Conservation (phyloP, 768 basidiomycete genomes). For the Agrocybe pediades region DNA sequence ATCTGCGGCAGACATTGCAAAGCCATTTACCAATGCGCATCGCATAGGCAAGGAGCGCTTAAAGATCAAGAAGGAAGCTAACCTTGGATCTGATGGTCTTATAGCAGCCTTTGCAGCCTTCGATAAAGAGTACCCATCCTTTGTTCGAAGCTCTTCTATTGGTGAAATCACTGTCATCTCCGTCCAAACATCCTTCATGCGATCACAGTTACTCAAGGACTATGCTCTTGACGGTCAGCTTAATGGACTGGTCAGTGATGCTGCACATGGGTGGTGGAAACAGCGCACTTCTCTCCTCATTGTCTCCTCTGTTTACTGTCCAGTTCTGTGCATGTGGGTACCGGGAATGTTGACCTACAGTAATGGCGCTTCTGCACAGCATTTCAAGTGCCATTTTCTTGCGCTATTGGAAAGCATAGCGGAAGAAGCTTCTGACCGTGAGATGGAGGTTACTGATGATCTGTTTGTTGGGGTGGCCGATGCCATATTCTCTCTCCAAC, state of each 20-base stretch:
- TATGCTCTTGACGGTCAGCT: slow-evolving; percentile 14
- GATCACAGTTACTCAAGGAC: slow-evolving; percentile 26
- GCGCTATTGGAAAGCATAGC: slow-evolving; percentile 22
- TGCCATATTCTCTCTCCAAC: too few species aligned
- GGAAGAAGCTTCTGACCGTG: slow-evolving; percentile 1
- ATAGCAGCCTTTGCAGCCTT: slow-evolving; percentile 4
- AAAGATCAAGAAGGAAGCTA: background rate
- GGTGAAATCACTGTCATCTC: slow-evolving; percentile 23
- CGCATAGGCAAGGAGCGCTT: slow-evolving; percentile 21
- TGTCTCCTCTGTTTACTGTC: slow-evolving; percentile 29
- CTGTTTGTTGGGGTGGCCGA: background rate
- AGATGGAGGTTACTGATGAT: background rate
- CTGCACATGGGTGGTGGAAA: slow-evolving; percentile 34
- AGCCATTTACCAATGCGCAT: slow-evolving; percentile 18
- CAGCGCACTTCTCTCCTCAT: slow-evolving; percentile 27
- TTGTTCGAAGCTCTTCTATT: slow-evolving; percentile 9
- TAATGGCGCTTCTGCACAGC: slow-evolving; percentile 25
- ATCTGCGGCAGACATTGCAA: slow-evolving; percentile 23
- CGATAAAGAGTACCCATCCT: slow-evolving; percentile 12
- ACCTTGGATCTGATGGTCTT: background rate
- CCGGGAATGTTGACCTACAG: slow-evolving; percentile 32
- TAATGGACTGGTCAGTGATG: slow-evolving; percentile 38
- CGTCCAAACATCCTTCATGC: slow-evolving; percentile 30
- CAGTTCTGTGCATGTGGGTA: slow-evolving; percentile 29
- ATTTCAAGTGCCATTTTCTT: slow-evolving; percentile 32